Evolutionary conservation across 1,284 basidiomycete species (phyloP), one percentile per base, ranked within the genome.

Genomic region (Pseudozyma flocculosa): DNA sequence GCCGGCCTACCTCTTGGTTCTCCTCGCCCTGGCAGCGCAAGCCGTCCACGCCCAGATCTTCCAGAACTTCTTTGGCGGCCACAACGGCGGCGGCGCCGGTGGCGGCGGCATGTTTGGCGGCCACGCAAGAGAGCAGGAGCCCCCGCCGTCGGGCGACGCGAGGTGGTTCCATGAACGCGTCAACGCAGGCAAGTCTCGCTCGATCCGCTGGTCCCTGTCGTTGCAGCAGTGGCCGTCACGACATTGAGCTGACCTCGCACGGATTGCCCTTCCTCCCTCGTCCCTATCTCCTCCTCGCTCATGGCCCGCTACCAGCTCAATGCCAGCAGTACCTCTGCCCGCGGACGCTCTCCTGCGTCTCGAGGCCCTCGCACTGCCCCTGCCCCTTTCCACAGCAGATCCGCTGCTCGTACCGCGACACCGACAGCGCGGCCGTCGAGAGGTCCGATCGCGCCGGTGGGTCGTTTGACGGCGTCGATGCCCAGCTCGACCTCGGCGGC

Each of bases 301-400:
- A 3, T 34, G 32, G n/a, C n/a, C n/a, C n/a, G n/a, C n/a, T n/a
- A n/a, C n/a, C 62, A 45, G 71, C 71, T 0, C 54, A 62, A 4
- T 73, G 71, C 45, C 64, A 55, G 2, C 50, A 61, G 36, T 72
- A 70, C 45, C 54, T 73, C 18, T 73, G 71, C 45, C 71, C 71
- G 11, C 58, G 67, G 21, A 73, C 71, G 4, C 64, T 73, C 3
- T 65, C 64, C n/a, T 73, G 71, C 52, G 71, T 73, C n/a, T 41
- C 57, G 10, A 55, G 56, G 19, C 71, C 71, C n/a, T 62, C 68
- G 10, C 57, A 72, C 40, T 73, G 71, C 45, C 71, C 71, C 22
- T 73, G 71, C 30, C 71, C 71, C 3, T 70, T 73, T 44, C 67
- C 63, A 19, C 70, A 73, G 40, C 65, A 70, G 54, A 60, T 61